These are phyloP conservation scores for Kodamaea laetipori DNA, from an alignment of 805 yeast species.

Conservation along the genomic window DNA sequence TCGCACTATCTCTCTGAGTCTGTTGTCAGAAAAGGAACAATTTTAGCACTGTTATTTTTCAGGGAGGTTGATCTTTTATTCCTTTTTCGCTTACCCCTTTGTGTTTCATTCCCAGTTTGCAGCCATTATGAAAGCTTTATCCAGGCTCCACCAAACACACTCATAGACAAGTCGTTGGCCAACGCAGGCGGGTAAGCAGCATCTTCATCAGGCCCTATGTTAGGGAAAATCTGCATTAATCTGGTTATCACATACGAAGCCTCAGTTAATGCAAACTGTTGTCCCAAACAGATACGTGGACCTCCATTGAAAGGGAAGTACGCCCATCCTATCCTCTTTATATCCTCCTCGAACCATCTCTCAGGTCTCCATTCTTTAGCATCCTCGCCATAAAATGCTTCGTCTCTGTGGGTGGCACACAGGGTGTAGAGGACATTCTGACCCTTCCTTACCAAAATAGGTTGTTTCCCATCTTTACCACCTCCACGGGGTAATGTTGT, in stretches of 20 bases:
- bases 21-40: too few relatives aligned
- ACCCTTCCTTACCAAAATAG: constrained; percentile 40
- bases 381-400: constrained; percentile 34
- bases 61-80: too few relatives aligned
- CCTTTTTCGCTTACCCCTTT: too few relatives aligned
- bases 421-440: constrained; percentile 40
- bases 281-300: constrained; percentile 27
- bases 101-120: too few relatives aligned
- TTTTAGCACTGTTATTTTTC: too few relatives aligned
- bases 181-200: constrained; percentile 7
- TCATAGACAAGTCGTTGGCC: constrained; percentile 1
- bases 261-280: constrained; percentile 28
- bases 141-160: constrained; percentile 3
- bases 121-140: too few relatives aligned
- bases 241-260: constrained; percentile 22
- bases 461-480: constrained; percentile 28
- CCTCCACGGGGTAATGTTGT: constrained; percentile 29
- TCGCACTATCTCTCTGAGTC: too few relatives aligned
- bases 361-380: constrained; percentile 36
- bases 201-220: constrained; percentile 3
- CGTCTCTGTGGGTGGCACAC: constrained; percentile 44
- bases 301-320: constrained; percentile 28
- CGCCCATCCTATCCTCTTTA: constrained; percentile 23
- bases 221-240: constrained; percentile 21
- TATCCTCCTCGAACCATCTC: constrained; percentile 31